Base-by-base conservation (phyloP, 2,329 filamentous ascomycete species). In the Fusarium heterosporum region DNA sequence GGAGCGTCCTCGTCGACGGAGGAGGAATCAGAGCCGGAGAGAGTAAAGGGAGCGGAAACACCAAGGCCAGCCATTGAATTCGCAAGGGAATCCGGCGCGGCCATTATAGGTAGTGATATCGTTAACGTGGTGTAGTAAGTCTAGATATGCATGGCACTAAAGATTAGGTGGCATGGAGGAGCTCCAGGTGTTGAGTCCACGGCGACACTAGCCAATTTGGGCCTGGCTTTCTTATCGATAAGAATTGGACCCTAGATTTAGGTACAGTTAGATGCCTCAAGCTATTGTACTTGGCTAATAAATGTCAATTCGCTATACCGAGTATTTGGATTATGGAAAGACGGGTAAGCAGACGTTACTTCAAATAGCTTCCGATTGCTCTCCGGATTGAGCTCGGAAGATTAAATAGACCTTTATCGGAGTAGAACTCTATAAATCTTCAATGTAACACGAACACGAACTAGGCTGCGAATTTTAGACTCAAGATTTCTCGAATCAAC, bases 1-100 rank as follows among this genome's bases (percentile, higher is more conserved):
- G 89, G 89, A 72, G 87, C 84, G 72, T 90, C 88, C 72, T 92
- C 87, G 72, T 88, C 71, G 22, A 70, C 75, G 51, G 74, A 75
- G 5, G 77, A 79, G 11, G 77, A 78, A 14, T 78, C 77, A 36
- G 80, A 79, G n/a, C 78, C 79, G 22, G 78, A 76, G 6, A 84
- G 77, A 52, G 79, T 77, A 76, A 83, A 83, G 60, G 76, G 70
- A 1, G 75, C 72, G 16, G 69, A 66, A 29, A 69, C 68, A 55
- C 71, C 50, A 71, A 70, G 61, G 29, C 53, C 40, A 49, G 74
- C 75, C 71, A 72, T 70, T 56, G 73, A 73, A 46, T 67, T 56
- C 14, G 66, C 38, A 29, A 69, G 73, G 50, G 73, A 74, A 62
- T 68, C 75, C 54, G 76, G 62, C 67, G 74, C 70, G 36, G 47